These are phyloP conservation scores for Bacidia gigantensis DNA, from an alignment of 495 filamentous ascomycete genomes.

Conservation along the genomic window DNA sequence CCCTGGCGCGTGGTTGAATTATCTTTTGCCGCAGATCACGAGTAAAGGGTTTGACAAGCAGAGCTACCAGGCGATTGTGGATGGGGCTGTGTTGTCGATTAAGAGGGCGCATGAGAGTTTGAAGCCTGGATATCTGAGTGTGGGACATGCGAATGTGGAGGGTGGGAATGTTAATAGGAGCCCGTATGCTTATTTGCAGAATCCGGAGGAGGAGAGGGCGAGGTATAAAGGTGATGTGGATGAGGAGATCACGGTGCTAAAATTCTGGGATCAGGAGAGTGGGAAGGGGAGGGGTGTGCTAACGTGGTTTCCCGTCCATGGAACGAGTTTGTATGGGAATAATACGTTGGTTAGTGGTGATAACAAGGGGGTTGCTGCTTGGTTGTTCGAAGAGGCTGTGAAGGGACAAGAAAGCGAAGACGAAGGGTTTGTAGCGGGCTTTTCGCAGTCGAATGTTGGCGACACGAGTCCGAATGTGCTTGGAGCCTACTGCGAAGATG, in stretches of 20 bases:
- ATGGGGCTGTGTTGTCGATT: slow-evolving; percentile 73
- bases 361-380: slow-evolving; percentile 91
- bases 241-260: slow-evolving; percentile 71
- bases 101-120: slow-evolving; percentile 65
- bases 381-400: slow-evolving; percentile 66
- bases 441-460: slow-evolving; percentile 88
- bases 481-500: slow-evolving; percentile 72
- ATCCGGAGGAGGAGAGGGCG: slow-evolving; percentile 65
- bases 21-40: slow-evolving; percentile 87
- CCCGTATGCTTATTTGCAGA: slow-evolving; percentile 80
- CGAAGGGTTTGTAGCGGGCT: slow-evolving; percentile 76
- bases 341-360: slow-evolving; percentile 87
- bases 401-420: slow-evolving; percentile 37
- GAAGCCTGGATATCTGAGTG: slow-evolving; percentile 53
- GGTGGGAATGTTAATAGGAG: slow-evolving; percentile 85
- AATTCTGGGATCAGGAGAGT: slow-evolving; percentile 57
- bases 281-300: slow-evolving; percentile 62
- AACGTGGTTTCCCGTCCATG: slow-evolving; percentile 91
- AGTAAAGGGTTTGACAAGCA: slow-evolving; percentile 80
- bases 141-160: slow-evolving; percentile 60
- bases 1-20: slow-evolving; percentile 90
- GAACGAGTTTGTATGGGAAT: slow-evolving; percentile 82
- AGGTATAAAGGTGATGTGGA: slow-evolving; percentile 68
- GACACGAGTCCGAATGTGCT: slow-evolving; percentile 84
- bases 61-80: slow-evolving; percentile 80